Conservation (phyloP, 176 grass and related monocot genomes). For the Themeda triandra region DNA sequence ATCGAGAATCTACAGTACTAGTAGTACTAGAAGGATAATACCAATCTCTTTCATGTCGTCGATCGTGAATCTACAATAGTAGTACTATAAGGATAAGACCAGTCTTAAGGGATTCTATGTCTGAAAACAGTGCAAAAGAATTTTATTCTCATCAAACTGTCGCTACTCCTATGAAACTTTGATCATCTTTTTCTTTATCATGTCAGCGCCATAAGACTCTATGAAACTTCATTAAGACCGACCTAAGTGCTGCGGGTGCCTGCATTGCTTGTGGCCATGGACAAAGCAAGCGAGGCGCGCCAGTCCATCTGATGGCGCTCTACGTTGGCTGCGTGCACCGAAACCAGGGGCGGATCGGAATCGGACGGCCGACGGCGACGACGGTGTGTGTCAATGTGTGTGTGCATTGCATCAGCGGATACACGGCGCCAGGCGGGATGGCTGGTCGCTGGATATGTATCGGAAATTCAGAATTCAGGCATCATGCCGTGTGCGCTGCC, state of each 20-base stretch:
- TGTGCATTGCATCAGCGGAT: neutral
- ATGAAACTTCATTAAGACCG: too few relatives aligned
- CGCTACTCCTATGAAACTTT: too few relatives aligned
- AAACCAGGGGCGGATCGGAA: slow-evolving; percentile 2
- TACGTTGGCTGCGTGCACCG: slow-evolving; percentile 20
- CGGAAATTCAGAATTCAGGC: neutral
- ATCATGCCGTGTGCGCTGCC: neutral
- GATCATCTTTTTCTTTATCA: too few relatives aligned
- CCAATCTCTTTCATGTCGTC: too few relatives aligned
- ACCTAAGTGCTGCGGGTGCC: neutral
- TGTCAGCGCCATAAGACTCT: too few relatives aligned
- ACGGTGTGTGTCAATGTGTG: neutral
- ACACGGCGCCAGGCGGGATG: neutral
- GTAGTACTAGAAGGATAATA: neutral
- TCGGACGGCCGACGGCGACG: neutral
- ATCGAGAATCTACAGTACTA: neutral
- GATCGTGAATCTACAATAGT: too few relatives aligned
- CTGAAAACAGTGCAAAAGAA: too few relatives aligned
- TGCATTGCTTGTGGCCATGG: slow-evolving; percentile 19
- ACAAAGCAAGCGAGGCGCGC: neutral
- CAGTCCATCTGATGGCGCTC: slow-evolving; percentile 22
- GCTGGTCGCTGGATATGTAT: neutral
- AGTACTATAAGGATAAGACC: neutral
- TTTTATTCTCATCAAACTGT: too few relatives aligned
- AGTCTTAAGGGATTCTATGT: too few relatives aligned